phyloP scores from a whole-genome alignment of 1,284 basidiomycete species.

The Sutorius eximius region DNA sequence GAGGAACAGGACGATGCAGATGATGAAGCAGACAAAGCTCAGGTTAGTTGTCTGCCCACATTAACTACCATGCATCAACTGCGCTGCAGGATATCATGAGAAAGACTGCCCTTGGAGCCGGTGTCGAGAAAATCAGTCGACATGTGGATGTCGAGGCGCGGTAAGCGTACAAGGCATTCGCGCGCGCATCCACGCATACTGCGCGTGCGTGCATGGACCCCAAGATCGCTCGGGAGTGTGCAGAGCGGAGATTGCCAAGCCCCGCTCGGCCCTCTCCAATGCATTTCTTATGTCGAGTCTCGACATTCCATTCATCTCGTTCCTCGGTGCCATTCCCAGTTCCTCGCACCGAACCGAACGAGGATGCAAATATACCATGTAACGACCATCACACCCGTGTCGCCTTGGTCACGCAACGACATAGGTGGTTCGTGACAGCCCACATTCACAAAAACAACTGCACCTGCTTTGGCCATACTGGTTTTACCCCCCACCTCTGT shows the following conservation, averaged over 20 bases:
- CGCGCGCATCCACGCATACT: neutral
- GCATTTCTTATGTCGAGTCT: conserved; percentile 1
- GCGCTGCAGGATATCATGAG: conserved; percentile 32
- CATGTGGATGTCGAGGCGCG: conserved; percentile 38
- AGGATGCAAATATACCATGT: neutral
- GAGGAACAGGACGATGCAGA: conserved; percentile 34
- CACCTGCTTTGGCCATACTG: neutral
- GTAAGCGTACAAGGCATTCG: conserved; percentile 8
- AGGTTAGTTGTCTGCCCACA: conserved; percentile 32
- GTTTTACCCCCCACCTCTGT: neutral
- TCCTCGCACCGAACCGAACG: neutral
- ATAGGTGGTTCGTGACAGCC: neutral
- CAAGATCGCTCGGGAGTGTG: conserved; percentile 3
- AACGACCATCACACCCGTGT: neutral
- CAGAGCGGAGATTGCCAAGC: conserved; percentile 5
- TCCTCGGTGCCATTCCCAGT: neutral
- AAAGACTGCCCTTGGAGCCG: conserved; percentile 54
- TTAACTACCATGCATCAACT: conserved; percentile 1
- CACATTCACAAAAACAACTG: neutral
- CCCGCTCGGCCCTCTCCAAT: conserved; percentile 10
- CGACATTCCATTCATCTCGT: neutral
- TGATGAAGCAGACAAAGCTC: conserved; percentile 41
- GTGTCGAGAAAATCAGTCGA: conserved; percentile 70
- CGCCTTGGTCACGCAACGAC: neutral
- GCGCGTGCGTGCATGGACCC: neutral